These are phyloP conservation scores for Fusarium graminum DNA, from an alignment of 2,329 filamentous ascomycete genomes.

Conservation along the genomic window DNA sequence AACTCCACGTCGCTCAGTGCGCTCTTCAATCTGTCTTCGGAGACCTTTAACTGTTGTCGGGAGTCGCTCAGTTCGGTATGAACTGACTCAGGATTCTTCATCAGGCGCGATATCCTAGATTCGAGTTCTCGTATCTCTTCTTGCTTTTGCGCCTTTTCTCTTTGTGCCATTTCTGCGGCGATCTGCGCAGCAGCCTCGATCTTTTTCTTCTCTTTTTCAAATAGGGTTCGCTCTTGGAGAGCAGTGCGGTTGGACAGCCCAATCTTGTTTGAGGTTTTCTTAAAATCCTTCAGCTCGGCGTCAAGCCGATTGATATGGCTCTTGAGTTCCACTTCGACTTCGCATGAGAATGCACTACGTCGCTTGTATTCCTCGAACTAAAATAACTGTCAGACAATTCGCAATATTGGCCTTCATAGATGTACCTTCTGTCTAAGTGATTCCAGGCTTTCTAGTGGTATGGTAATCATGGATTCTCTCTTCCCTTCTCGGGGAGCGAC, in stretches of 20 bases:
- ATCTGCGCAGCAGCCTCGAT: slow-evolving; percentile 52
- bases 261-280: slow-evolving; percentile 59
- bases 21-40: slow-evolving; percentile 58
- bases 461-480: slow-evolving; percentile 43
- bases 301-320: slow-evolving; percentile 60
- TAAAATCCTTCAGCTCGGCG: slow-evolving; percentile 60
- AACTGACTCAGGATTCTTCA: slow-evolving; percentile 39
- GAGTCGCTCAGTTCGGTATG: slow-evolving; percentile 53
- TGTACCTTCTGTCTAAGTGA: slow-evolving; percentile 56
- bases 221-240: slow-evolving; percentile 63
- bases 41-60: slow-evolving; percentile 55
- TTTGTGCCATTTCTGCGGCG: slow-evolving; percentile 46
- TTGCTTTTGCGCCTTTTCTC: slow-evolving; percentile 56
- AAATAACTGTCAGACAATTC: slow-evolving; percentile 33
- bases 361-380: slow-evolving; percentile 52
- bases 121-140: slow-evolving; percentile 57
- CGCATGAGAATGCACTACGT: slow-evolving; percentile 41
- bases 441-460: slow-evolving; percentile 56
- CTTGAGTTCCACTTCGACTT: slow-evolving; percentile 55
- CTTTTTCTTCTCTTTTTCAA: slow-evolving; percentile 62
- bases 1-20: slow-evolving; percentile 68
- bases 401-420: not conserved
- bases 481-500: slow-evolving; percentile 29
- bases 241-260: slow-evolving; percentile 64
- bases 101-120: slow-evolving; percentile 50